Conservation (phyloP, 257 asterid species). For the Nicotiana benthamiana region DNA sequence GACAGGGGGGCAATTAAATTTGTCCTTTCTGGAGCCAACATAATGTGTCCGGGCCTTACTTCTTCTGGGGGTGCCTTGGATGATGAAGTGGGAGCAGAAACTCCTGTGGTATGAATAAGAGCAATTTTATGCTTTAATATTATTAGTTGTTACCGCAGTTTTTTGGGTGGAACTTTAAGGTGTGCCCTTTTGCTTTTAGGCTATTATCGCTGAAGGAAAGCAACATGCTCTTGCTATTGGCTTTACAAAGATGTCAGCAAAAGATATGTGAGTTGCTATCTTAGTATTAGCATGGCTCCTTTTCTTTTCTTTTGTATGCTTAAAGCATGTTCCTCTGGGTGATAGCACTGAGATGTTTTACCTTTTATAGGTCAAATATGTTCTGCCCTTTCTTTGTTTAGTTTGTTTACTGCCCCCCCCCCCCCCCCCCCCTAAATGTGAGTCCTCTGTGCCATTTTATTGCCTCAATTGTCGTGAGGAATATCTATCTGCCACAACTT, state of each 20-base stretch:
- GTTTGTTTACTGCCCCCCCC: not conserved
- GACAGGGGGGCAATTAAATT: conserved; percentile 92
- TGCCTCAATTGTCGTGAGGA: not conserved
- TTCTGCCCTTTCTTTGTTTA: not conserved
- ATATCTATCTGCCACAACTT: not conserved
- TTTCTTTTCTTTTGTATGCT: not conserved
- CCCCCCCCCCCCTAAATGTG: not conserved
- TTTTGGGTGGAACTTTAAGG: not conserved
- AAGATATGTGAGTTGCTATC: conserved; percentile 62
- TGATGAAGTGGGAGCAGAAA: conserved; percentile 73
- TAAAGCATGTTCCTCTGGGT: not conserved
- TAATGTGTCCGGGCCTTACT: conserved; percentile 99
- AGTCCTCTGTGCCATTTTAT: not conserved
- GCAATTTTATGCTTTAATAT: not conserved
- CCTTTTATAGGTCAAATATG: not conserved
- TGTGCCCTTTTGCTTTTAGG: conserved; percentile 36
- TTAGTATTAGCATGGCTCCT: not conserved
- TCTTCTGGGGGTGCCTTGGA: conserved; percentile 98
- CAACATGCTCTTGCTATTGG: conserved; percentile 99
- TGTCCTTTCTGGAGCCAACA: conserved; percentile 98
- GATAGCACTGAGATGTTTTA: not conserved
- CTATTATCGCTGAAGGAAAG: conserved; percentile 99
- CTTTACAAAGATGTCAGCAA: conserved; percentile 90
- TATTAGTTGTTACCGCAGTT: not conserved
- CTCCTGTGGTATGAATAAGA: conserved; percentile 63